phyloP scores from a whole-genome alignment of 2,329 filamentous ascomycete genomes.

The Exophiala sp. region DNA sequence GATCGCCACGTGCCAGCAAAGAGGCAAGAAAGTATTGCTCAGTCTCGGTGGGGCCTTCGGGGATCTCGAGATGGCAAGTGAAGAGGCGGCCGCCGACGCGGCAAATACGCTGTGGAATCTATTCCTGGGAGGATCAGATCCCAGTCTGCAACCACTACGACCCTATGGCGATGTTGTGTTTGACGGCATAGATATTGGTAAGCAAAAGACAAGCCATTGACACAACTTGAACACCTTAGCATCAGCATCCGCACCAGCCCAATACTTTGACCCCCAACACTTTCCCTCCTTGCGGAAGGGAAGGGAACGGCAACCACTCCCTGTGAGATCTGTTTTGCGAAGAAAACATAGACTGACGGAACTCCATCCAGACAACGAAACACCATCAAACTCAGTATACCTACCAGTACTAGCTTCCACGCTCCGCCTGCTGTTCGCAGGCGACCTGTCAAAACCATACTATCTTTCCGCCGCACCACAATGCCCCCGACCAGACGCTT shows the following conservation, averaged over 20 bases:
- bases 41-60: slow-evolving; percentile 43
- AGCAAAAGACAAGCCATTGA: neutral
- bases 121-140: slow-evolving; percentile 43
- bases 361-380: slow-evolving; percentile 21
- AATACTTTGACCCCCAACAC: no score
- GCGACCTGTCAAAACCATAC: slow-evolving; percentile 33
- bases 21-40: slow-evolving; percentile 43
- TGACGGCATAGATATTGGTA: slow-evolving; percentile 52
- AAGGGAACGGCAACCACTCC: no score
- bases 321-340: no score
- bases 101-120: slow-evolving; percentile 48
- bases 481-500: slow-evolving; percentile 44
- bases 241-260: neutral
- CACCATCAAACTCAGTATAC: slow-evolving; percentile 4
- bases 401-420: slow-evolving; percentile 11
- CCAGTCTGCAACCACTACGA: slow-evolving; percentile 36
- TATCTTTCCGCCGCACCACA: slow-evolving; percentile 52
- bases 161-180: slow-evolving; percentile 44
- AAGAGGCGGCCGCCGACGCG: slow-evolving; percentile 40
- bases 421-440: slow-evolving; percentile 17
- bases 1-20: slow-evolving; percentile 34
- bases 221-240: neutral
- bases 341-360: no score
- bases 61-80: slow-evolving; percentile 41
- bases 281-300: no score